Base-by-base conservation (phyloP, 2,329 filamentous ascomycete species). In the Botrytis aclada region DNA sequence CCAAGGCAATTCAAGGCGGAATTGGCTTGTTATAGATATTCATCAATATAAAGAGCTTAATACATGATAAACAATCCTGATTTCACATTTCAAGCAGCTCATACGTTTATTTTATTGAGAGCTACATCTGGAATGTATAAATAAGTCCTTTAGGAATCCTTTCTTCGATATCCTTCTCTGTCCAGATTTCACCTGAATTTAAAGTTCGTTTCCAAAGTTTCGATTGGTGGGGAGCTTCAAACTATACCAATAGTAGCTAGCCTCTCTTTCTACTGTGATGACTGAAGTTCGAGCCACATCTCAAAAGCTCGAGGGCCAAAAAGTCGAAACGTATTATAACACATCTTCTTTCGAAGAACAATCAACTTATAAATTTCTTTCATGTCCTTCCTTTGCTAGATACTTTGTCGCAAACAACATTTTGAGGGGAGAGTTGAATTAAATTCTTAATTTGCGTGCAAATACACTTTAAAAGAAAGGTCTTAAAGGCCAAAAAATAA, bases 401-500 rank as follows among this genome's bases (percentile, higher is more conserved):
- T 37, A 47, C 29, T 29, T 56, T 37, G 29, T 51, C 20, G 10
- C 61, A 18, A 60, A 43, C 32, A 56, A 32, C 9, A n/a, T 56
- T 43, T 41, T 22, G 37, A 56, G 45, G 34, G 22, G 29, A 69
- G 39, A 56, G 18, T 58, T 29, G 25, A 56, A 12, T 58, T 25
- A 16, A 56, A 56, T 25, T 32, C 20, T 43, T 41, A 41, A 65
- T 69, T 75, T 77, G 78, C 75, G 77, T 75, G 75, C 77, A 77
- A 76, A 73, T 71, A 62, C 39, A 60, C 54, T 65, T 37, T n/a
- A 37, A 32, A 56, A 71, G 58, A 56, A 64, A 69, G 77, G 78
- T 78, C 76, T 73, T 72, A 45, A 51, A 74, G 77, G 76, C 78
- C 75, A 32, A 75, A 67, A 75, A 69, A 75, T 54, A 70, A 51